phyloP scores from a whole-genome alignment of 1,139 yeast species.

The Trichomonascaceae sp. region DNA sequence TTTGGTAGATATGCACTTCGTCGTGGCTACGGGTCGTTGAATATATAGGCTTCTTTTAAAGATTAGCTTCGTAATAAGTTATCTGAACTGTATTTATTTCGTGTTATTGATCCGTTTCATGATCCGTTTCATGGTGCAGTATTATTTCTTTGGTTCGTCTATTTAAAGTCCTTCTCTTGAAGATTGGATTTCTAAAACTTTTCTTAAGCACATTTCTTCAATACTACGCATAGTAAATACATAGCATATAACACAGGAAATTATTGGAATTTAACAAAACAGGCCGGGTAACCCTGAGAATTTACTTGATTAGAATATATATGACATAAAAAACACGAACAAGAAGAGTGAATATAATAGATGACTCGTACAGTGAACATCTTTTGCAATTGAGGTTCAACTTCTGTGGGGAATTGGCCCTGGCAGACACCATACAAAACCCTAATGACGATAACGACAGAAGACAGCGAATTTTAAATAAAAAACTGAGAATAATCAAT shows the following conservation, averaged over 20 bases:
- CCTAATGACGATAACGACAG: too few relatives aligned
- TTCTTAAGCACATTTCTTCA: not conserved
- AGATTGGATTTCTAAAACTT: too few relatives aligned
- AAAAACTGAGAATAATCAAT: too few relatives aligned
- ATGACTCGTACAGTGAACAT: not conserved
- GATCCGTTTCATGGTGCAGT: too few relatives aligned
- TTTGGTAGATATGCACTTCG: too few relatives aligned
- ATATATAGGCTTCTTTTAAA: not conserved
- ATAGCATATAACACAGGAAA: not conserved
- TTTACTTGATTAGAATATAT: not conserved
- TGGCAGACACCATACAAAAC: too few relatives aligned
- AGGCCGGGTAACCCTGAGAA: not conserved
- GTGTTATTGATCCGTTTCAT: not conserved
- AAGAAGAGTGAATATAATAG: too few relatives aligned
- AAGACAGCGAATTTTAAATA: too few relatives aligned
- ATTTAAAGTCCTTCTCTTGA: too few relatives aligned
- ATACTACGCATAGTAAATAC: not conserved
- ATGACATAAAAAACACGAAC: not conserved
- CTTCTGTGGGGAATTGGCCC: too few relatives aligned
- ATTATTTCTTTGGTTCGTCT: too few relatives aligned
- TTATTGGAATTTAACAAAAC: not conserved
- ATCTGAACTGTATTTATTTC: not conserved
- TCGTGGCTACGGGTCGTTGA: too few relatives aligned
- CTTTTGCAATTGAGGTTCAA: not conserved
- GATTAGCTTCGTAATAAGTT: not conserved